phyloP scores from a whole-genome alignment of 2,329 filamentous ascomycete genomes.

The Nothopassalora personata region DNA sequence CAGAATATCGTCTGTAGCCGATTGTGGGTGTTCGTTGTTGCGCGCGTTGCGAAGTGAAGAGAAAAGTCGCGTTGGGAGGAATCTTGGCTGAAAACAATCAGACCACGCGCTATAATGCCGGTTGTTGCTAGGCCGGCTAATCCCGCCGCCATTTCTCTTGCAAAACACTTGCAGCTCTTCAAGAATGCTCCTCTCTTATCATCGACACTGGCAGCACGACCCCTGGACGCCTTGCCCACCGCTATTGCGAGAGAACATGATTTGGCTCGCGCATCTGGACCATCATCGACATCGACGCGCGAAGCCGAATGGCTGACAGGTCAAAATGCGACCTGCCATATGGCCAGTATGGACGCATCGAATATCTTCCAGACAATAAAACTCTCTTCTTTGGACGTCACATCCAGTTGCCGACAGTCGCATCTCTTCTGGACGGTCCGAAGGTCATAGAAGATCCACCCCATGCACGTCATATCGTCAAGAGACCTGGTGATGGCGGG shows the following conservation, averaged over 20 bases:
- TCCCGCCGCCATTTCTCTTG: background rate
- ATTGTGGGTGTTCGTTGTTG: background rate
- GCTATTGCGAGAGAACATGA: constrained; percentile 11
- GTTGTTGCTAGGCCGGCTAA: background rate
- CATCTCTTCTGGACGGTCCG: constrained; percentile 11
- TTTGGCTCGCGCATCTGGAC: constrained; percentile 1
- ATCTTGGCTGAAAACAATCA: background rate
- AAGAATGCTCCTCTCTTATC: background rate
- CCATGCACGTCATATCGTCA: background rate
- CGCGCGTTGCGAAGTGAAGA: background rate
- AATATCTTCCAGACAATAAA: constrained; percentile 44
- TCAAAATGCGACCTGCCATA: constrained; percentile 46
- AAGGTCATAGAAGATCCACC: background rate
- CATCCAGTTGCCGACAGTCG: background rate
- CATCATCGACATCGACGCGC: constrained; percentile 13
- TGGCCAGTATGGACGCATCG: constrained; percentile 50
- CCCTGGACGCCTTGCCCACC: background rate
- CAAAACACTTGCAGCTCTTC: background rate
- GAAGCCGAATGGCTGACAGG: constrained; percentile 55
- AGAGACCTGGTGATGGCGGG: background rate
- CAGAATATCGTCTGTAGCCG: too few relatives aligned
- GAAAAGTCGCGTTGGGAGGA: background rate
- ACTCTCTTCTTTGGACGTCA: constrained; percentile 38
- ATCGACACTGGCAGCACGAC: background rate
- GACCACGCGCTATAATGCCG: background rate